Percentiles rank a stretch among this genome's conserved stretches.
Conservation (phyloP, 768 basidiomycete genomes). For the Cystofilobasidium macerans region DNA sequence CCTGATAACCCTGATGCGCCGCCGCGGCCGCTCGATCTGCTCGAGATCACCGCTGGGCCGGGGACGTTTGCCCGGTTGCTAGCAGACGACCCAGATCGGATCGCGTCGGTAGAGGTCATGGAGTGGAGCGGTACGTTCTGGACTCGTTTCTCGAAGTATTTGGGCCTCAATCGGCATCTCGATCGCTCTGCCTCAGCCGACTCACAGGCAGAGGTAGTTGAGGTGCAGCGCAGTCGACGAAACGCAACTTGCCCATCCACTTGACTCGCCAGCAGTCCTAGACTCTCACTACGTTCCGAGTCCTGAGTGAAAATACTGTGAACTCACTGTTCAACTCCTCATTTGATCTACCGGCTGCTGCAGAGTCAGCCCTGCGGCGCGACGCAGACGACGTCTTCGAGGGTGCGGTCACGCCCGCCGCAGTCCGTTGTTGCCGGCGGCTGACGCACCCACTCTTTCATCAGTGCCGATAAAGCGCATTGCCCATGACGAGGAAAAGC, state of each 20-base stretch:
- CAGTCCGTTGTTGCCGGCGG: slow-evolving; percentile 36
- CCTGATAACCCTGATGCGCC: not conserved
- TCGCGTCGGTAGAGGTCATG: slow-evolving; percentile 65
- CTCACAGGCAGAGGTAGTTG: too few species aligned
- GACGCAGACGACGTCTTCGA: slow-evolving; percentile 72
- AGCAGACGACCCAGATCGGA: slow-evolving; percentile 49
- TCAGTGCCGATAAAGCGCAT: slow-evolving; percentile 52
- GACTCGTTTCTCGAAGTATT: too few species aligned
- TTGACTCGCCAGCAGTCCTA: too few species aligned
- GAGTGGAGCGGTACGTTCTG: slow-evolving; percentile 69
- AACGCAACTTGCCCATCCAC: too few species aligned
- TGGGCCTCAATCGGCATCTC: too few species aligned
- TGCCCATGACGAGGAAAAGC: slow-evolving; percentile 70
- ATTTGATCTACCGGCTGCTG: not conserved
- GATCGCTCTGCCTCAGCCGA: too few species aligned
- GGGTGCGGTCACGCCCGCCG: too few species aligned
- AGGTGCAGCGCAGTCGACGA: too few species aligned
- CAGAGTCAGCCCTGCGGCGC: slow-evolving; percentile 60
- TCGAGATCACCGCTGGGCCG: slow-evolving; percentile 82
- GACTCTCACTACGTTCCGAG: too few species aligned
- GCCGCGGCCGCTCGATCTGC: slow-evolving; percentile 36
- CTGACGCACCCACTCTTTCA: slow-evolving; percentile 4
- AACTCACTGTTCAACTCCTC: too few species aligned
- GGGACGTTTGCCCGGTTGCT: slow-evolving; percentile 76
- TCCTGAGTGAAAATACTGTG: too few species aligned